Base-by-base conservation (phyloP, 768 basidiomycete species). In the Boletales sp. region DNA sequence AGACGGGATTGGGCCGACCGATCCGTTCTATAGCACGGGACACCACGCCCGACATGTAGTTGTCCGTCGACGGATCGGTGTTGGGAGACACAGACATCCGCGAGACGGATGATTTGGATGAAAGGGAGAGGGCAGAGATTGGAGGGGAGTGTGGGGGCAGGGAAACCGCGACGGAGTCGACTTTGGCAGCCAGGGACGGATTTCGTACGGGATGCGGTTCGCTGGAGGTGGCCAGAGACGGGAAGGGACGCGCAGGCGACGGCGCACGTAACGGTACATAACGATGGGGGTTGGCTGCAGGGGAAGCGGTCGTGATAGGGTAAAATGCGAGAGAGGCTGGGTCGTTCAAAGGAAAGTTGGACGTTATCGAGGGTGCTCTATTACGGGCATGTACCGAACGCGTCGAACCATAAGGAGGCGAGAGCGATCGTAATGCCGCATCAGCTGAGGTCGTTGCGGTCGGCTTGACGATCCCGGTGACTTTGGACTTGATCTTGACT, bases 51-150 rank as follows among this genome's bases (percentile, higher is more conserved):
- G 74, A 63, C 8, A 55, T 68, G 70, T 47, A 74, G 68, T 34
- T 63, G 62, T 52, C 76, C 70, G 18, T 59, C 18, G 61, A 62
- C 3, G 76, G 77, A 29, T 72, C 73, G 13, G 58, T 62, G 34
- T 67, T 60, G 15, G 60, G 63, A 1, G 76, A 77, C 12, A 69
- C 53, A 2, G 83, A 80, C 0, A 82, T 79, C 12, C 68, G 72
- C 1, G 85, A 85, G 12, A 74, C 69, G 3, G 85, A 86, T 2
- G 86, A 89, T n/a, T 71, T 80, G 4, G 88, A 89, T n/a, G 88
- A 90, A 57, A 84, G 78, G 1, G 88, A 91, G 14, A 90, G 55
- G 0, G 83, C 73, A 18, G 88, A 90, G 27, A 75, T 71, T 1
- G 87, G 83, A 13, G 88, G 88, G 2, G 88, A 90, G 52, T 82